Conservation (phyloP, 305 asterid species). For the Plantago lanceolata region DNA sequence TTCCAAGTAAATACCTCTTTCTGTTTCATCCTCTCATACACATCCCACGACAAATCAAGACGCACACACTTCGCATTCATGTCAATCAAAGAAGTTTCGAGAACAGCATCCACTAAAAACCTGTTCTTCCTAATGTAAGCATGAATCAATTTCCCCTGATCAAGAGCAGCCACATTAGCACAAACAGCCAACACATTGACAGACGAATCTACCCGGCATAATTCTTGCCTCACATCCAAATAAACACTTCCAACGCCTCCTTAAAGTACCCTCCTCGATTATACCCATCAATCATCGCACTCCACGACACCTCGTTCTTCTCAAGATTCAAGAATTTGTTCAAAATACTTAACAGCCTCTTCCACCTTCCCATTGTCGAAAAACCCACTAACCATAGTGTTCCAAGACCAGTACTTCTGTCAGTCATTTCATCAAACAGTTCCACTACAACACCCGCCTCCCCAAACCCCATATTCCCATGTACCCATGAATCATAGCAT, state of each 20-base stretch:
- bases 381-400: slow-evolving; percentile 39
- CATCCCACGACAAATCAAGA: slow-evolving; percentile 41
- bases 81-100: slow-evolving; percentile 44
- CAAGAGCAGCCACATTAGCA: slow-evolving; percentile 37
- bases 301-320: slow-evolving; percentile 45
- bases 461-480: slow-evolving; percentile 40
- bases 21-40: slow-evolving; percentile 31
- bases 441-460: slow-evolving; percentile 26
- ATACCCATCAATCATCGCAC: slow-evolving; percentile 46
- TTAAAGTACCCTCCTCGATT: slow-evolving; percentile 28
- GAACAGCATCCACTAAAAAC: slow-evolving; percentile 27
- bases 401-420: slow-evolving; percentile 42
- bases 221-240: slow-evolving; percentile 30
- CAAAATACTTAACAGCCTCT: slow-evolving; percentile 35
- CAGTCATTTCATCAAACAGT: slow-evolving; percentile 31
- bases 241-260: slow-evolving; percentile 40
- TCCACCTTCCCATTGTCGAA: slow-evolving; percentile 29
- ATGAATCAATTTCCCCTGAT: slow-evolving; percentile 49
- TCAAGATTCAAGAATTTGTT: slow-evolving; percentile 28
- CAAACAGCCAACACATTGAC: slow-evolving; percentile 38
- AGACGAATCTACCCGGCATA: slow-evolving; percentile 28
- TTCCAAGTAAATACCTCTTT: slow-evolving; percentile 39
- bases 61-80: slow-evolving; percentile 47
- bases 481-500: slow-evolving; percentile 47
- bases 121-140: slow-evolving; percentile 27